Evolutionary conservation across 2,329 filamentous ascomycete genomes (phyloP), one percentile per base, ranked within the genome.

Genomic region (Fusarium proliferatum): DNA sequence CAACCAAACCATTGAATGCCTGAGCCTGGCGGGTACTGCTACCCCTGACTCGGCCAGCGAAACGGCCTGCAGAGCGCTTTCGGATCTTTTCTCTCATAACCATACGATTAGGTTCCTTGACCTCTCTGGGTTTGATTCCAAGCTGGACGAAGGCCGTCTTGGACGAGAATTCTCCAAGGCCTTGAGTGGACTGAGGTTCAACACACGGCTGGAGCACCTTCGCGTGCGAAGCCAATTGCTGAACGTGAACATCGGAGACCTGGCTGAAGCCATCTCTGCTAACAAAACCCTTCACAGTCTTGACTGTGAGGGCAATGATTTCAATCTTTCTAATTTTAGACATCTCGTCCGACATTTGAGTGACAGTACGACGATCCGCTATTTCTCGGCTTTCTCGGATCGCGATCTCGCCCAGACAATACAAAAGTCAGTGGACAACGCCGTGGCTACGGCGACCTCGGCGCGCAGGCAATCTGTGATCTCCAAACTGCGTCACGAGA

Each of bases 161-260:
- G 88, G 88, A 21, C 85, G 82, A 64, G 86, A 87, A 13, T 87
- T 89, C 66, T 88, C 86, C 0, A 85, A 83, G 41, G 84, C 87
- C 1, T 80, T 90, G 33, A 81, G 81, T 26, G 86, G 86, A 28
- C 81, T 88, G 38, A 82, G 82, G 36, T 79, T 79, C n/a, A 86
- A 87, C 65, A 82, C 75, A 12, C 79, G 81, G 21, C 81, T 87
- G 23, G 84, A 84, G 58, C 87, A 89, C 74, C 83, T 90, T 8
- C 84, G 88, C 3, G 83, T 90, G 52, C 86, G 87, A 69, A 89
- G 88, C 76, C 88, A 90, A 76, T 86, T 87, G 80, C 82, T 88
- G 12, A 86, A 87, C 70, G 82, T 86, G 71, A 88, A 89, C 63
- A 85, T 88, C 26, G 88, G 87, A 33, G 85, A 87, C 55, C 76